These are phyloP conservation scores for Xerocomus nothofagi DNA, from an alignment of 1,284 basidiomycete genomes.

Conservation along the genomic window DNA sequence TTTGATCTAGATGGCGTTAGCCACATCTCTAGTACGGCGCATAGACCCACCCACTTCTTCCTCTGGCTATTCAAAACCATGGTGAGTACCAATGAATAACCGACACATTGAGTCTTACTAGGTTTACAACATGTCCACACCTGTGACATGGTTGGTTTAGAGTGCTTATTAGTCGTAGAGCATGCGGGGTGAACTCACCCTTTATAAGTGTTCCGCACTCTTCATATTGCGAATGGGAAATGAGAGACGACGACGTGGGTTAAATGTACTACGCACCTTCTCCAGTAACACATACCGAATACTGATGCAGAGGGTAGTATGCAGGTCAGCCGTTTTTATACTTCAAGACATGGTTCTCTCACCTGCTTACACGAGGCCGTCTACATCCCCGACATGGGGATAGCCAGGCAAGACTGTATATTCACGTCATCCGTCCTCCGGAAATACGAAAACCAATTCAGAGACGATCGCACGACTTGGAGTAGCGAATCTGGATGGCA, in stretches of 20 bases:
- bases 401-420: constrained; percentile 19
- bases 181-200: constrained; percentile 33
- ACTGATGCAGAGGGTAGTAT: constrained; percentile 17
- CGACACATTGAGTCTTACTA: constrained; percentile 42
- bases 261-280: constrained; percentile 30
- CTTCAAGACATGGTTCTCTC: constrained; percentile 25
- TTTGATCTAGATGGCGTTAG: constrained; percentile 50
- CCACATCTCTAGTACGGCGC: neutral
- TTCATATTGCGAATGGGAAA: constrained; percentile 21
- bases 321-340: constrained; percentile 30
- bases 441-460: constrained; percentile 31
- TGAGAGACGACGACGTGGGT: constrained; percentile 5
- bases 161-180: neutral
- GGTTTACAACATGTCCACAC: constrained; percentile 57
- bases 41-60: constrained; percentile 49
- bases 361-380: constrained; percentile 33
- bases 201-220: constrained; percentile 53
- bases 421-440: constrained; percentile 34
- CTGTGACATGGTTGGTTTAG: constrained; percentile 35
- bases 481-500: constrained; percentile 26
- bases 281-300: constrained; percentile 45
- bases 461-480: constrained; percentile 31
- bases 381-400: constrained; percentile 31
- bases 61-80: constrained; percentile 47
- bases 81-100: constrained; percentile 11